Evolutionary conservation across 2,329 filamentous ascomycete genomes (phyloP).

Genomic region (Colletotrichum camelliae): DNA sequence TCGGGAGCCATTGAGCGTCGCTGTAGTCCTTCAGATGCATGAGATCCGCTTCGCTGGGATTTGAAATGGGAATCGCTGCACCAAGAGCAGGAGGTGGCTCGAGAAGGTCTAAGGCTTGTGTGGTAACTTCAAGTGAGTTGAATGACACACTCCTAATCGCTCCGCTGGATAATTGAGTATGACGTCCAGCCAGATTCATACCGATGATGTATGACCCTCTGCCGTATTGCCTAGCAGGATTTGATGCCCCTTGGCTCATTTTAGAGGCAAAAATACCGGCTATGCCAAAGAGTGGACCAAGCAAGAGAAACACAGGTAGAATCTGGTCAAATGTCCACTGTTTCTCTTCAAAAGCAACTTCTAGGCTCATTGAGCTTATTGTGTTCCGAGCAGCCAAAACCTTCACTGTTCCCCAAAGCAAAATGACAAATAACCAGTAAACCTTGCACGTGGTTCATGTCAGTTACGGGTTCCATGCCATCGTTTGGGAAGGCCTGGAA

Average conservation of each 20-base stretch:
- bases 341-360: neutral
- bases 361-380: neutral
- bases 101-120: neutral
- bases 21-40: neutral
- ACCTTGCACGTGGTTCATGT: neutral
- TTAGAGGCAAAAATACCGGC: neutral
- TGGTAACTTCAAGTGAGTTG: neutral
- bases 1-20: neutral
- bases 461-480: neutral
- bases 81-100: neutral
- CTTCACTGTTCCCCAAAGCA: neutral
- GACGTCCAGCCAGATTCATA: neutral
- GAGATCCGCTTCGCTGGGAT: neutral
- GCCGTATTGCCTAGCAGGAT: neutral
- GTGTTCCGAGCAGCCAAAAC: neutral
- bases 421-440: neutral
- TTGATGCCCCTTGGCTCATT: neutral
- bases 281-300: neutral
- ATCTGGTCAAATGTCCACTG: neutral
- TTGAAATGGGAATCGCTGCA: neutral
- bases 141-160: neutral
- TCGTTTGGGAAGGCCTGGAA: rapidly evolving
- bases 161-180: neutral
- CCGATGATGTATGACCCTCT: neutral
- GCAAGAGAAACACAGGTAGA: neutral